A percentile compares a stretch with the other conserved stretches of the same genome.
Evolutionary conservation across 805 yeast genomes (phyloP).

Genomic region (Hanseniaspora thailandica): DNA sequence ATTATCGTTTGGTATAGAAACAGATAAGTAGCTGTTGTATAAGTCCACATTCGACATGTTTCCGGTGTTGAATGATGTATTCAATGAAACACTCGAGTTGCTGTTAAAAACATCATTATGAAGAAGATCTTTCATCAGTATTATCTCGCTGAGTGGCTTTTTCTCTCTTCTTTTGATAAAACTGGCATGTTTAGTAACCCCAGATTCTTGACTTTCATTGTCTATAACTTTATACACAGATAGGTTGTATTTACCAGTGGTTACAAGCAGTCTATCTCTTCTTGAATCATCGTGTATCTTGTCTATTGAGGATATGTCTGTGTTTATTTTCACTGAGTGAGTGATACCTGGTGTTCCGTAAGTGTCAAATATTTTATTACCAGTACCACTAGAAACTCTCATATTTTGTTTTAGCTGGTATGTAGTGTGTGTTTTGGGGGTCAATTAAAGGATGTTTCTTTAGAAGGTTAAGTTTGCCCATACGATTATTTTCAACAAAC

Average conservation of each 20-base stretch:
- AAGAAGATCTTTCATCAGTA: slow-evolving; percentile 8
- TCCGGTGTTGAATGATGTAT: background rate
- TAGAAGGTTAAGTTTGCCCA: no score
- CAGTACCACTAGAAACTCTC: background rate
- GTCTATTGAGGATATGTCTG: slow-evolving; percentile 10
- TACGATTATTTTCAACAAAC: no score
- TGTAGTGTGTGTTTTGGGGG: background rate
- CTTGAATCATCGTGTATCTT: slow-evolving; percentile 9
- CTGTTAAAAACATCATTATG: background rate
- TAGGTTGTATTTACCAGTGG: slow-evolving; percentile 5
- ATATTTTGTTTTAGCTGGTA: background rate
- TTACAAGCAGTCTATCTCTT: slow-evolving; percentile 5
- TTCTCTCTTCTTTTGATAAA: background rate
- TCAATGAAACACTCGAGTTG: background rate
- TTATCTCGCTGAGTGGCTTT: background rate
- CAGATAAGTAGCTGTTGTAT: background rate
- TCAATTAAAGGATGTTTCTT: background rate
- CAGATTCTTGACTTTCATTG: background rate
- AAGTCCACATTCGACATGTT: background rate
- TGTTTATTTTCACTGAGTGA: background rate
- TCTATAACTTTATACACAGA: slow-evolving; percentile 7
- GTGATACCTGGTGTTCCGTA: slow-evolving; percentile 14
- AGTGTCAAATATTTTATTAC: background rate
- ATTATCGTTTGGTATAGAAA: background rate
- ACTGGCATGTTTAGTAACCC: background rate